phyloP scores from a whole-genome alignment of 441 rosid genomes.

The Pelargonium fulgidum region DNA sequence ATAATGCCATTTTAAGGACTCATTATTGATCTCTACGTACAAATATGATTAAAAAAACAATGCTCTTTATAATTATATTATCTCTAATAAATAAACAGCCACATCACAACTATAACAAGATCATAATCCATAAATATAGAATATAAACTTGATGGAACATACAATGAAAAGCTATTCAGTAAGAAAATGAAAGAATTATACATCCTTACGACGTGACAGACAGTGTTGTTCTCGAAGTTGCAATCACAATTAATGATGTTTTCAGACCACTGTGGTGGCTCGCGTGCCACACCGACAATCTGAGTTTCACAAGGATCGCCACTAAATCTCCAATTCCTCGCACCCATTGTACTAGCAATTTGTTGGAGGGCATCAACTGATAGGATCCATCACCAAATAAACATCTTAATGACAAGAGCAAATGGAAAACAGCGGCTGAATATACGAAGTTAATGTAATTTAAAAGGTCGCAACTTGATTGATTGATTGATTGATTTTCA shows the following conservation, averaged over 20 bases:
- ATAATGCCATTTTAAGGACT: too few species aligned
- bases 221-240: slow-evolving; percentile 23
- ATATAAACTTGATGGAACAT: neutral
- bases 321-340: slow-evolving; percentile 52
- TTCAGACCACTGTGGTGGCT: slow-evolving; percentile 29
- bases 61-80: too few species aligned
- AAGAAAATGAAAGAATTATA: neutral
- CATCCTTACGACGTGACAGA: slow-evolving; percentile 38
- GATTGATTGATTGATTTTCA: neutral
- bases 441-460: neutral
- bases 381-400: neutral
- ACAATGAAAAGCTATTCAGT: neutral
- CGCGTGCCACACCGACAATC: slow-evolving; percentile 41
- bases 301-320: slow-evolving; percentile 41
- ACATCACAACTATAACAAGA: neutral
- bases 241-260: slow-evolving; percentile 41
- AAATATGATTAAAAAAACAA: too few species aligned
- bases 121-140: neutral
- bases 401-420: neutral
- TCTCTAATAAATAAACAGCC: too few species aligned
- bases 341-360: slow-evolving; percentile 48
- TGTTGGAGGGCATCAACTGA: slow-evolving; percentile 55
- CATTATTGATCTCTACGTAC: too few species aligned
- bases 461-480: neutral
- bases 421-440: neutral